Base-by-base conservation (phyloP, 495 filamentous ascomycete genomes). In the Xylona heveae region DNA sequence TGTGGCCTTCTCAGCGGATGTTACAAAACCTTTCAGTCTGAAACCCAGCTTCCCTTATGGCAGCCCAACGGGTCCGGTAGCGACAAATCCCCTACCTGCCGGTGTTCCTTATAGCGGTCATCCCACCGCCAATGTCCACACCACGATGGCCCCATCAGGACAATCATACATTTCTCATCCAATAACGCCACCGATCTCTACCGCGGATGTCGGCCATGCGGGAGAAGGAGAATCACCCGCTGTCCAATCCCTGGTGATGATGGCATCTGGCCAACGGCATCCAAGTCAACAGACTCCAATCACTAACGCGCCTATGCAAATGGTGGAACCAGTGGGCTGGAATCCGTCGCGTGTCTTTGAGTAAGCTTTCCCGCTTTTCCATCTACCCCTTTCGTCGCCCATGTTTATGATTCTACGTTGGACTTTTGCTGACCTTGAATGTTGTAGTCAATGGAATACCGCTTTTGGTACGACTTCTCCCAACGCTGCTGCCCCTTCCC, bases 281-380 rank as follows among this genome's bases (percentile, higher is more conserved):
- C n/a, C n/a, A n/a, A n/a, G n/a, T n/a, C n/a, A 47, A 5, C 52
- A 59, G 24, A 50, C 62, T 6, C 59, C 42, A 46, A 34, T 51
- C 31, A 59, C 57, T 40, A 47, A 53, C 38, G 61, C 53, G 41
- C 55, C 54, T 22, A 53, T 71, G 36, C 59, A 68, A 12, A 57
- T 80, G 41, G 61, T 69, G 24, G 79, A 85, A 35, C 62, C 69
- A 27, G 62, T 66, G 24, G 64, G 62, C 29, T 97, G 88, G 88
- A 91, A 97, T 49, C 88, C 88, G 3, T 71, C 80, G 19, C 68
- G 77, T 32, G 78, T 97, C 42, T 91, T 97, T 60, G 78, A 88
- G 82, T 94, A 67, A 63, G 80, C 65, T 19, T 14, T 31, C n/a
- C 15, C 13, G 3, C 24, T 26, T 27, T 8, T 25, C 23, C 23